Evolutionary conservation across 2,329 filamentous ascomycete species (phyloP), one percentile per base, ranked within the genome.

Genomic region (Aspergillus floridensis): DNA sequence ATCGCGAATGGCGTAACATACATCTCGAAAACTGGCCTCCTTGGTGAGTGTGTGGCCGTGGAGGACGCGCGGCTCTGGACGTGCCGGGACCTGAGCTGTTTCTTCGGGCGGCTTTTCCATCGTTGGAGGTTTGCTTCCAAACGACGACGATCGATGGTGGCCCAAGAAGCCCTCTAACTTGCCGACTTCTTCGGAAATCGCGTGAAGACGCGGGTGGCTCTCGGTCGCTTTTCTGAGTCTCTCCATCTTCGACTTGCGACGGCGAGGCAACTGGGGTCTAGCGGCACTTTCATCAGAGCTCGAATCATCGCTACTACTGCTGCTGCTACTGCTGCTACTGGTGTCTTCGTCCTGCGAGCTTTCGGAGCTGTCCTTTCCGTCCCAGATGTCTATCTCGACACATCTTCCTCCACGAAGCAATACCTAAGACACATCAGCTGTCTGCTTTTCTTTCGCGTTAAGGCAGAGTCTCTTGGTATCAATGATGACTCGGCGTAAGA

Each of bases 321-420:
- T 69, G 55, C 70, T 62, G 52, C 62, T 75, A 59, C 69, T 62
- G 49, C 62, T 75, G 59, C 69, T 29, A 29, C 26, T 74, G 19
- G 79, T 73, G 62, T 70, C 66, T 63, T 70, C 59, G 22, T 67
- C 66, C 10, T 58, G 62, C 12, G 63, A 63, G 50, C 70, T 70
- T 14, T 73, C 70, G 1, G 77, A 75, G 21, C 74, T 78, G 8
- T 77, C 76, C 48, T 84, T 81, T 12, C 92, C 91, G 74, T 97
- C 91, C 90, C 93, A 96, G 3, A 97, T 92, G 70, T 97, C 93
- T 57, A 97, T 95, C 74, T 97, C 93, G 50, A 97, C 92, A 70
- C 92, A 97, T 62, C 93, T 87, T 70, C 93, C 96, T 51, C 91
- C 90, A 54, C 86, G 84, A 38, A 85, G 80, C 12, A 97, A 85